These are phyloP conservation scores for Tanacetum coccineum DNA, from an alignment of 129 eudicot genomes.

Conservation along the genomic window DNA sequence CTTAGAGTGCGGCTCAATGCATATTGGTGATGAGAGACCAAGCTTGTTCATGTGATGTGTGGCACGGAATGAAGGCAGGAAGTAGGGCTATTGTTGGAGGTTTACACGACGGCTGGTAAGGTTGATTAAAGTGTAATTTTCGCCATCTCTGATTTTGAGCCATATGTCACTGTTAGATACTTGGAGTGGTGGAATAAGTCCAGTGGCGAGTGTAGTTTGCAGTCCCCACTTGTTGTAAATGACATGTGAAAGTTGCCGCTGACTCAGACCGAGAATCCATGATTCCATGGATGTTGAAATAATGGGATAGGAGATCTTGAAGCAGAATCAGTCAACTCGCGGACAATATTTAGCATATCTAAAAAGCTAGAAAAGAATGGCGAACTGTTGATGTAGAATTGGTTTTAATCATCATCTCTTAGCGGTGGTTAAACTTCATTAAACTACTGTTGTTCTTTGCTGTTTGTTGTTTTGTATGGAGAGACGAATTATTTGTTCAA, in stretches of 20 bases:
- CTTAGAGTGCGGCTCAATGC: constrained; percentile 70
- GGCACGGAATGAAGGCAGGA: not conserved
- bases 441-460: too few relatives aligned
- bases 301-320: not conserved
- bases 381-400: too few relatives aligned
- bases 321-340: too few relatives aligned
- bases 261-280: not conserved
- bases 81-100: constrained; percentile 26
- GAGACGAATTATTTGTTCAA: too few relatives aligned
- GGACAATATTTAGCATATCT: too few relatives aligned
- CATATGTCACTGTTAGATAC: constrained; percentile 38
- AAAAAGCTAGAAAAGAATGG: too few relatives aligned
- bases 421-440: too few relatives aligned
- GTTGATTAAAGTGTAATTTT: constrained; percentile 19
- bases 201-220: not conserved
- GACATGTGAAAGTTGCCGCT: not conserved
- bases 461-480: too few relatives aligned
- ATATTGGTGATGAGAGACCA: constrained; percentile 67
- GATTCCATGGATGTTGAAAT: not conserved
- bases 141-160: constrained; percentile 24
- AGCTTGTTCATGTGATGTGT: constrained; percentile 42
- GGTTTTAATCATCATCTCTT: too few relatives aligned
- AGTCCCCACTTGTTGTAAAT: not conserved
- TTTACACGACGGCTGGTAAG: constrained; percentile 22
- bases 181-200: constrained; percentile 42